These are phyloP conservation scores for Rugosomyces carneus DNA, from an alignment of 1,284 basidiomycete species.

Conservation along the genomic window DNA sequence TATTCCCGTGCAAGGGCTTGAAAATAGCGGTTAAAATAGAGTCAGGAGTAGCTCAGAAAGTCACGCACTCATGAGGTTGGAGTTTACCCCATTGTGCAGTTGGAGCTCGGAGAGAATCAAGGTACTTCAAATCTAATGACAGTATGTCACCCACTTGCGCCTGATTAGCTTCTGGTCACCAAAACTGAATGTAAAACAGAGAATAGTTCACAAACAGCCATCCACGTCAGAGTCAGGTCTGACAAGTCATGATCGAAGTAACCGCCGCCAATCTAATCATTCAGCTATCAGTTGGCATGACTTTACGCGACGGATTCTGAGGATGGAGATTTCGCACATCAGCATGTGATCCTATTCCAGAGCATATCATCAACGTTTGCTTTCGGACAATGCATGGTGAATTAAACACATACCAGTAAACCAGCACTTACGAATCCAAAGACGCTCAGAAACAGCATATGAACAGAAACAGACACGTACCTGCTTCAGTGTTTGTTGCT, in stretches of 20 bases:
- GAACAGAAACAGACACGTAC: slow-evolving; percentile 25
- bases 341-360: slow-evolving; percentile 45
- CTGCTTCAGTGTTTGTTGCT: slow-evolving; percentile 58
- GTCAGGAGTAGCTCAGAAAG: neutral
- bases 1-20: slow-evolving; percentile 47
- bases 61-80: slow-evolving; percentile 50
- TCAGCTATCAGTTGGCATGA: neutral
- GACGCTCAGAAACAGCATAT: neutral
- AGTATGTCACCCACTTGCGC: slow-evolving; percentile 51
- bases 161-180: slow-evolving; percentile 23
- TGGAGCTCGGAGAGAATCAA: slow-evolving; percentile 43
- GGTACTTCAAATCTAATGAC: slow-evolving; percentile 49
- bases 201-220: slow-evolving; percentile 41
- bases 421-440: slow-evolving; percentile 46
- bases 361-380: neutral
- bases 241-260: slow-evolving; percentile 63
- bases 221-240: slow-evolving; percentile 61
- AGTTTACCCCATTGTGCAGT: slow-evolving; percentile 55
- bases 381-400: neutral
- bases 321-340: slow-evolving; percentile 34
- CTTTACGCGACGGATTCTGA: neutral
- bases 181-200: neutral
- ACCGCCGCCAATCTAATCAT: slow-evolving; percentile 59
- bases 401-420: slow-evolving; percentile 45
- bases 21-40: slow-evolving; percentile 1